phyloP scores from a whole-genome alignment of 805 yeast genomes.

The Candida cerambycidarum region DNA sequence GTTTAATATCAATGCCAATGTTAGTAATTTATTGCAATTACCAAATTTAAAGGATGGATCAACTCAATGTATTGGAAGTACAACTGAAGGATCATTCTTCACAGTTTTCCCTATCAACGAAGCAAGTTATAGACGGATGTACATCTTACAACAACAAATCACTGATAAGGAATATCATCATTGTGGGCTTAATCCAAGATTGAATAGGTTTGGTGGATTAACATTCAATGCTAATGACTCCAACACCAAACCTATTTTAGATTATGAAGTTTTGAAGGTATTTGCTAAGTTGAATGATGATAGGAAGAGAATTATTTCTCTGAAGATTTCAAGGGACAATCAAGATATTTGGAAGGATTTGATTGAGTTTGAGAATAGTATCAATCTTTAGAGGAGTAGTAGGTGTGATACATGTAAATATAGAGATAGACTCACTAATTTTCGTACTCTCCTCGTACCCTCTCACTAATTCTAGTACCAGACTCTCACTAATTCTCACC shows the following conservation, averaged over 20 bases:
- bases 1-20: constrained; percentile 63
- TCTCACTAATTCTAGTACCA: no score
- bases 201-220: constrained; percentile 54
- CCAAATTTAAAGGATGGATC: constrained; percentile 38
- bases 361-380: constrained; percentile 50
- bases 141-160: constrained; percentile 83
- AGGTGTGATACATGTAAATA: not conserved
- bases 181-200: constrained; percentile 79
- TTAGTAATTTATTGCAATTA: constrained; percentile 53
- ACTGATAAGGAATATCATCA: constrained; percentile 70
- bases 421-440: not conserved
- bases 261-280: constrained; percentile 54
- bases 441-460: no score
- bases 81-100: constrained; percentile 77
- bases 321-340: constrained; percentile 56
- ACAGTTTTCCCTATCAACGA: constrained; percentile 76
- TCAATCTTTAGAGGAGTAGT: not conserved
- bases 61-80: constrained; percentile 64
- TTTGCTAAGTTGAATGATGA: constrained; percentile 59
- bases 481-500: no score
- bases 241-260: constrained; percentile 63
- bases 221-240: constrained; percentile 32
- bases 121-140: constrained; percentile 72
- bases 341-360: constrained; percentile 70
- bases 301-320: constrained; percentile 51